A percentile compares a stretch with the other conserved stretches of the same genome.
phyloP scores from a whole-genome alignment of 768 basidiomycete genomes.

The Pisolithus microcarpus region DNA sequence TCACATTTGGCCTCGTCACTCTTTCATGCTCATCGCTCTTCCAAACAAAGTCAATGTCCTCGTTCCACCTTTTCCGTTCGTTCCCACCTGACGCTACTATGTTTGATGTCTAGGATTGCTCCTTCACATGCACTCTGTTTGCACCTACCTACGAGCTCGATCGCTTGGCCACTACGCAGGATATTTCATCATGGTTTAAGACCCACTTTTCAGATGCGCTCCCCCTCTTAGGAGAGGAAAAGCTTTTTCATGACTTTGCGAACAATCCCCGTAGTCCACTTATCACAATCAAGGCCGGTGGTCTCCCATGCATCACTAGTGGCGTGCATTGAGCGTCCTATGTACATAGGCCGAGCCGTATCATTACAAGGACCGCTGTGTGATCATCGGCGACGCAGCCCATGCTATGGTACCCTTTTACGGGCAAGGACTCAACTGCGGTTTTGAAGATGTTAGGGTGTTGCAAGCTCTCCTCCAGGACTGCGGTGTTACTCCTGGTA shows the following conservation, averaged over 20 bases:
- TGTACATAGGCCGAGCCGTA: slow-evolving; percentile 66
- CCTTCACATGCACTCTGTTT: slow-evolving; percentile 96
- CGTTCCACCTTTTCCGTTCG: slow-evolving; percentile 9
- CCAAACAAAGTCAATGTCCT: slow-evolving; percentile 77
- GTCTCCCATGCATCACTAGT: slow-evolving; percentile 19
- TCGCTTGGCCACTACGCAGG: slow-evolving; percentile 51
- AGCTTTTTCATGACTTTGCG: slow-evolving; percentile 68
- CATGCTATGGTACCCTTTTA: slow-evolving; percentile 99
- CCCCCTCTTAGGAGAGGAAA: slow-evolving; percentile 73
- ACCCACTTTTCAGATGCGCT: slow-evolving; percentile 86
- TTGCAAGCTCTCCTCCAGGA: slow-evolving; percentile 68
- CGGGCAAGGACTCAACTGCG: slow-evolving; percentile 96
- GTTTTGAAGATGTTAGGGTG: slow-evolving; percentile 93
- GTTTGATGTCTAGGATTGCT: slow-evolving; percentile 64
- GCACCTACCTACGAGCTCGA: slow-evolving; percentile 75
- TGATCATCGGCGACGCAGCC: slow-evolving; percentile 90
- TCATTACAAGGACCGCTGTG: slow-evolving; percentile 81
- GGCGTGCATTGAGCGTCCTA: slow-evolving; percentile 13
- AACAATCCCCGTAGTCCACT: slow-evolving; percentile 83
- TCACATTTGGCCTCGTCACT: slow-evolving; percentile 98
- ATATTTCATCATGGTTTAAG: slow-evolving; percentile 69
- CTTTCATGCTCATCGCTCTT: slow-evolving; percentile 98
- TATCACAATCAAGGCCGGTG: slow-evolving; percentile 83
- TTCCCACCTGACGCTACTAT: slow-evolving; percentile 19
- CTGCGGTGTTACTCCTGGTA: slow-evolving; percentile 52